Evolutionary conservation across 2,329 filamentous ascomycete genomes (phyloP).

Genomic region (Coniochaeta prunicola): DNA sequence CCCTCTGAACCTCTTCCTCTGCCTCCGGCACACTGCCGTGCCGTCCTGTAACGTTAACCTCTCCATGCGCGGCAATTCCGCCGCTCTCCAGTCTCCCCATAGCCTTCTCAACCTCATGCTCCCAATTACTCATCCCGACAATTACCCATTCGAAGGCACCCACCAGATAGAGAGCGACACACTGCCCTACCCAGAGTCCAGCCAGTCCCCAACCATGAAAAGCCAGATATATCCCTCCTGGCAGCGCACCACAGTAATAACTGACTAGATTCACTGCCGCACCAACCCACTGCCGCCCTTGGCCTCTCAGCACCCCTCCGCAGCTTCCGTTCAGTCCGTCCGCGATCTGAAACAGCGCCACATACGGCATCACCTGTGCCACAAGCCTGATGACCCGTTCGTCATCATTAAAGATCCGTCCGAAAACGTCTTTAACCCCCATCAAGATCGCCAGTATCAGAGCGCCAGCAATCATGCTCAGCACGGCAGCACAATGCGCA

Average conservation of each 20-base stretch:
- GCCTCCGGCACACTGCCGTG: neutral
- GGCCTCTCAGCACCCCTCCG: constrained; percentile 72
- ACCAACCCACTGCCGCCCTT: constrained; percentile 81
- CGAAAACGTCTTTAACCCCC: constrained; percentile 65
- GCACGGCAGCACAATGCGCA: constrained; percentile 66
- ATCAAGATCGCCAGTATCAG: constrained; percentile 63
- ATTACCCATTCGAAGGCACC: constrained; percentile 73
- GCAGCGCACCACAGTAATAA: constrained; percentile 77
- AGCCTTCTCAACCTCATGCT: constrained; percentile 62
- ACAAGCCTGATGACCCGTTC: constrained; percentile 64
- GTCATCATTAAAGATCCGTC: constrained; percentile 76
- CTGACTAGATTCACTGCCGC: constrained; percentile 74
- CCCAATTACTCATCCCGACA: constrained; percentile 72
- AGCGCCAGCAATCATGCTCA: constrained; percentile 63
- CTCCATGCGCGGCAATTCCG: neutral
- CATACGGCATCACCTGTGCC: constrained; percentile 72
- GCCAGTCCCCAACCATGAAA: constrained; percentile 79
- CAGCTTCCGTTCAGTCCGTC: constrained; percentile 82
- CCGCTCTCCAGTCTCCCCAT: constrained; percentile 58
- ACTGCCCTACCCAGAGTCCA: constrained; percentile 79
- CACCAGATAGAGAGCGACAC: constrained; percentile 73
- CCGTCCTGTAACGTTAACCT: neutral
- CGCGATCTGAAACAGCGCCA: constrained; percentile 84
- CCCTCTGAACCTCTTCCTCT: neutral
- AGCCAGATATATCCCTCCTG: constrained; percentile 75